A percentile compares a stretch with the other conserved stretches of the same genome.
Conservation (phyloP, 1,139 yeast species). For the Sugiyamaella novakii region DNA sequence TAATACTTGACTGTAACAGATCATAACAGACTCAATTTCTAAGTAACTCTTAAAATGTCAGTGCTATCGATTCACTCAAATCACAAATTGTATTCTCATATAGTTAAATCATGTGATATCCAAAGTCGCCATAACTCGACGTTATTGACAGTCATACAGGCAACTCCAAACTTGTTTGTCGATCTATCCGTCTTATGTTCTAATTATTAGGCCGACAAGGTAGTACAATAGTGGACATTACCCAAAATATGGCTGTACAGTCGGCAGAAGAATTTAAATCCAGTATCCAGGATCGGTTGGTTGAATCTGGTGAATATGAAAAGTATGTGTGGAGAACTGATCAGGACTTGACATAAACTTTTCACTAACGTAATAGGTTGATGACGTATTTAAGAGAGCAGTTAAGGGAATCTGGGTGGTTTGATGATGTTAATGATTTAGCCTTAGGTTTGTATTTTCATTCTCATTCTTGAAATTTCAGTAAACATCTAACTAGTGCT, state of each 20-base stretch:
- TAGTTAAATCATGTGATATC: not conserved
- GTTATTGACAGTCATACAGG: slow-evolving; percentile 4
- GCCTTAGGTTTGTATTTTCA: slow-evolving; percentile 47
- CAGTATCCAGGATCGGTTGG: slow-evolving; percentile 52
- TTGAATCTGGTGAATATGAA: slow-evolving; percentile 80
- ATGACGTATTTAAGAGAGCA: slow-evolving; percentile 53
- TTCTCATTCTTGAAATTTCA: not conserved
- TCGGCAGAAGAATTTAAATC: slow-evolving; percentile 22
- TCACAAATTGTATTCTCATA: too few relatives aligned
- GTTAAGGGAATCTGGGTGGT: slow-evolving; percentile 83
- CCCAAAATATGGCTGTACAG: slow-evolving; percentile 21
- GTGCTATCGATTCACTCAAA: too few relatives aligned
- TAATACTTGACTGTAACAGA: too few relatives aligned
- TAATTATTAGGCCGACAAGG: too few relatives aligned
- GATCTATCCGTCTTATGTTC: too few relatives aligned
- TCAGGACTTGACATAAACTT: not conserved
- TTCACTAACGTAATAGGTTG: slow-evolving; percentile 30
- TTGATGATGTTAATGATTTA: slow-evolving; percentile 65
- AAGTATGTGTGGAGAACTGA: slow-evolving; percentile 36
- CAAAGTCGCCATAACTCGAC: not conserved
- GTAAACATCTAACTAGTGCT: not conserved
- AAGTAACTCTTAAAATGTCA: too few relatives aligned
- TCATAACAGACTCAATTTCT: too few relatives aligned
- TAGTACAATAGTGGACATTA: too few relatives aligned
- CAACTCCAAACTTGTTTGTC: too few relatives aligned